These are phyloP conservation scores for Pyrus betulifolia DNA, from an alignment of 306 rosid genomes.

Conservation along the genomic window DNA sequence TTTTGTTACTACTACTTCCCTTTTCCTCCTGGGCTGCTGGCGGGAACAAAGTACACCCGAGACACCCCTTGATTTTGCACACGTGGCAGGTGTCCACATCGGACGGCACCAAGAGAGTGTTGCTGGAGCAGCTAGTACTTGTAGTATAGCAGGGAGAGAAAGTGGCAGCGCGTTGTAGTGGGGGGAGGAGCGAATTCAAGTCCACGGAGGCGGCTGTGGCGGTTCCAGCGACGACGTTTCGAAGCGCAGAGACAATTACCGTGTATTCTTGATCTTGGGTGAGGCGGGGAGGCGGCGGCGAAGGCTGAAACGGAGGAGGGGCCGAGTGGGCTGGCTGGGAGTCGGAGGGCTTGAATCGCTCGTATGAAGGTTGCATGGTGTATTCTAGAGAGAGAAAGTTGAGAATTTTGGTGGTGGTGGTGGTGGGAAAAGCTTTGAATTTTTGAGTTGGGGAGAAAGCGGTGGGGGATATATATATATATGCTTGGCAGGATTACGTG, in stretches of 20 bases:
- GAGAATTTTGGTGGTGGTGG: no score
- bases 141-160: not conserved
- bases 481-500: constrained; percentile 33
- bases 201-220: constrained; percentile 4
- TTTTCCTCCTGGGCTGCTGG: constrained; percentile 15
- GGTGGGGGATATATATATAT: constrained; percentile 11
- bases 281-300: constrained; percentile 13
- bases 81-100: constrained; percentile 38
- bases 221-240: constrained; percentile 66
- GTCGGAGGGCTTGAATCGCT: not conserved
- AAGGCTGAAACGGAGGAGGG: not conserved
- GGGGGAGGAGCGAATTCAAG: not conserved
- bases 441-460: not conserved
- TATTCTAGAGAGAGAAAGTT: not conserved
- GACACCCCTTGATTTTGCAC: constrained; percentile 49
- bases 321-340: not conserved
- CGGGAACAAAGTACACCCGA: constrained; percentile 59
- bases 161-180: not conserved
- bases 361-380: constrained; percentile 27
- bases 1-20: not conserved
- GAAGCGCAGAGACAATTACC: constrained; percentile 64
- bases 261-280: constrained; percentile 58
- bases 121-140: not conserved
- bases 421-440: not conserved
- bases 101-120: not conserved